Percentiles rank a stretch among this genome's conserved stretches.
Conservation (phyloP, 305 asterid genomes). For the Solanum hybrid region DNA sequence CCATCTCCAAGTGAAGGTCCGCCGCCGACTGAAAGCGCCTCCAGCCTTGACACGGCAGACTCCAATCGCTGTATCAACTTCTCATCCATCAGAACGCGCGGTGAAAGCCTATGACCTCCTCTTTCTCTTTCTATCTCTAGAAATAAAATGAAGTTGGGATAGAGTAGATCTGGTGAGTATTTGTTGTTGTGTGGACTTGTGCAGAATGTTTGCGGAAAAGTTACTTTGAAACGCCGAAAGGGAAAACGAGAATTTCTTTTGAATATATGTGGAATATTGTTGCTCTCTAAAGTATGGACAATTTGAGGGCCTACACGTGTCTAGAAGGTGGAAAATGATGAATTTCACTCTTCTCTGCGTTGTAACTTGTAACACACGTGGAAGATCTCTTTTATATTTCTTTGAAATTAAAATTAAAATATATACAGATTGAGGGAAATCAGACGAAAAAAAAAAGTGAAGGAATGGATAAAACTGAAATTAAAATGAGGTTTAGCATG, state of each 20-base stretch:
- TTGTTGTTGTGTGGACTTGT: neutral
- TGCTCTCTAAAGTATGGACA: neutral
- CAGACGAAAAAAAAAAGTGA: neutral
- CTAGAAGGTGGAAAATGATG: neutral
- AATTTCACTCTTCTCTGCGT: neutral
- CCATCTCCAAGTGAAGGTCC: slow-evolving; percentile 29
- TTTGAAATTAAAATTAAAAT: no score
- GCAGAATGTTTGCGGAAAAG: neutral
- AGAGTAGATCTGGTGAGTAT: slow-evolving; percentile 3
- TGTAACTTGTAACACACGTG: neutral
- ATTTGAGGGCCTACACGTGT: neutral
- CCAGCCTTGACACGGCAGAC: slow-evolving; percentile 83
- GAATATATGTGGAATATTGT: neutral
- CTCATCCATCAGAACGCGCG: slow-evolving; percentile 37
- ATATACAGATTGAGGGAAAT: no score
- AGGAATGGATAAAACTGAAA: neutral
- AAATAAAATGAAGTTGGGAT: neutral
- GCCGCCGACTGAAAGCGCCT: slow-evolving; percentile 40
- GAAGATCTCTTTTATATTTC: neutral
- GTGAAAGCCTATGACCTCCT: neutral
- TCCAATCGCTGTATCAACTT: slow-evolving; percentile 73
- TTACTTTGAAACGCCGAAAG: neutral
- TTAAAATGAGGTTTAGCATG: neutral
- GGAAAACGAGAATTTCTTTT: neutral
- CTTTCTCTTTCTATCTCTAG: neutral